Evolutionary conservation across 164 flowering plant species (phyloP), one percentile per base, ranked within the genome.

Genomic region (Tinospora cordifolia): DNA sequence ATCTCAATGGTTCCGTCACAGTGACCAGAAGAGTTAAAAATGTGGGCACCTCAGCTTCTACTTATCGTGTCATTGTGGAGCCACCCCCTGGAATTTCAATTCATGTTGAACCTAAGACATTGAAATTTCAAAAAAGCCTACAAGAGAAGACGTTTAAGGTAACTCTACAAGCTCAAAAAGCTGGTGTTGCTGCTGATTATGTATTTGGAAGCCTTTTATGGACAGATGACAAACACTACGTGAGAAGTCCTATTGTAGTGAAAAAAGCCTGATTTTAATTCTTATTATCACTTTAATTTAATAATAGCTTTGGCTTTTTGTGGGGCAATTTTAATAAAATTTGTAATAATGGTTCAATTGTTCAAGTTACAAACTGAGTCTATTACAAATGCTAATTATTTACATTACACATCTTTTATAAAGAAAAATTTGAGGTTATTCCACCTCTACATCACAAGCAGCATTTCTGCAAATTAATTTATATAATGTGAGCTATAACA

Each of bases 191-290:
- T 27, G n/a, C 63, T 34, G 81, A 73, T 1, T 85, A 83, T 75
- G 83, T 65, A 6, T 90, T 88, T 77, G 97, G 97, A 24, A 39
- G 40, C 68, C 64, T 91, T 74, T 71, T 24, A 39, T 91, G 97
- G 97, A 76, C 84, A 1, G 92, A 91, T 79, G 88, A 89, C 0
- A 67, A 44, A 51, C 97, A 89, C 66, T 41, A 69, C 62, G 97
- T 88, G 0, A 86, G 86, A 72, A 91, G 94, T 74, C 87, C 92
- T 0, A 75, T 91, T 69, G 84, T 74, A 3, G 86, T 91, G 21
- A 68, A 22, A 24, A 54, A 27, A 30, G 46, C 36, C n/a, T n/a
- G n/a, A n/a, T n/a, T n/a, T n/a, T 26, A 1, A 21, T n/a, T n/a
- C n/a, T n/a, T n/a, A n/a, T n/a, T n/a, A n/a, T n/a, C n/a, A 30